Evolutionary conservation across 805 yeast species (phyloP), one percentile per base, ranked within the genome.

Genomic region (Sungouiella thailandica): DNA sequence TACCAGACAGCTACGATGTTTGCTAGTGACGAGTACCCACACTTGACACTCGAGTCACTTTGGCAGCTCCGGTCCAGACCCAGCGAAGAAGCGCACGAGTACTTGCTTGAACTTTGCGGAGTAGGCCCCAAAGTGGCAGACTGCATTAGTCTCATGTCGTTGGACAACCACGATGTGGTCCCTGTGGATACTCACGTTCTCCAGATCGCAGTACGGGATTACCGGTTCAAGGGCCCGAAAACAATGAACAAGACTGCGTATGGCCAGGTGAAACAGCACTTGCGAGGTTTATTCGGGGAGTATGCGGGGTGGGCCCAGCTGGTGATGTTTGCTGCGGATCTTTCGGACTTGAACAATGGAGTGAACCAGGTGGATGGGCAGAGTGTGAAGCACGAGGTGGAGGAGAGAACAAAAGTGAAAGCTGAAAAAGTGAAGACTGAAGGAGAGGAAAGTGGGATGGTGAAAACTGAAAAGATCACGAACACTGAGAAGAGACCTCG

Each of bases 291-390:
- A 28, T 93, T 96, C 90, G 97, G 96, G 0, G 74, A 74, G 1
- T 83, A 83, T 53, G 97, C 98, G 2, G 98, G 98, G 0, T 93
- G 98, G 98, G 97, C 97, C 0, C 98, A 90, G 51, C 83, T 90
- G n/a, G 87, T 90, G 8, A 65, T 89, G 37, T 89, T 89, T 58
- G 82, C 97, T 0, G 85, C 88, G 5, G 96, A 88, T 51, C 68
- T 89, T 35, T 60, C 62, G 31, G 88, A 83, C 39, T 67, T 85
- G 37, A 74, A 83, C 35, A 80, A 79, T 49, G 93, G 93, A 1
- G 58, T 78, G 12, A 79, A 78, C 39, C 41, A 40, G 34, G 32
- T 40, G 7, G 37, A 39, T 13, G 49, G 49, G 10, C 27, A 37
- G 13, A 24, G 10, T 3, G 40, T 45, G 18, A 41, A 41, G 37